Evolutionary conservation across 2,329 filamentous ascomycete species (phyloP).

Genomic region (Cladophialophora yegresii): DNA sequence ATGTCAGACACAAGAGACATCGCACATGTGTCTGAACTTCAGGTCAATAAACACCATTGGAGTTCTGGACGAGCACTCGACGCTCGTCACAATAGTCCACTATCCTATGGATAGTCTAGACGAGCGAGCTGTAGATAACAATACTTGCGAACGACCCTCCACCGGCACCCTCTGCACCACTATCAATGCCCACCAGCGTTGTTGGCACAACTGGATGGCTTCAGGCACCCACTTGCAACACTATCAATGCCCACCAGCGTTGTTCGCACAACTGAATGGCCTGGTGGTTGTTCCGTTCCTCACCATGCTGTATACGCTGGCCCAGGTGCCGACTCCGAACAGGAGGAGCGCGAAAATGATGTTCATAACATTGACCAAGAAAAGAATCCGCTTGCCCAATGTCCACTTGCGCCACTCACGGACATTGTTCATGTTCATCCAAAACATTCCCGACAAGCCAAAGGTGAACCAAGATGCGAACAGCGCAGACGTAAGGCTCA

Average conservation of each 20-base stretch:
- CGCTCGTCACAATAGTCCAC: neutral
- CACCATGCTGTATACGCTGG: constrained; percentile 36
- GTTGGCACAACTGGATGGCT: constrained; percentile 23
- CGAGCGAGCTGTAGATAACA: constrained; percentile 1
- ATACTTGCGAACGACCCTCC: constrained; percentile 3
- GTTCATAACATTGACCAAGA: constrained; percentile 27
- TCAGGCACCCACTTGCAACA: neutral
- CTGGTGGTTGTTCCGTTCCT: constrained; percentile 22
- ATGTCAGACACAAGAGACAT: neutral
- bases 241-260: constrained; percentile 11
- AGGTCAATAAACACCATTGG: neutral
- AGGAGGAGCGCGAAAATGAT: constrained; percentile 27
- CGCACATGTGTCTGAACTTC: neutral
- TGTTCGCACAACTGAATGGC: constrained; percentile 24
- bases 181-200: constrained; percentile 14
- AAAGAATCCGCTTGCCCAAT: constrained; percentile 16
- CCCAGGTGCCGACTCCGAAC: constrained; percentile 38
- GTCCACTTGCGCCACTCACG: constrained; percentile 14
- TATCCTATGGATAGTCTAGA: constrained; percentile 8
- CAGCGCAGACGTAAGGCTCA: constrained; percentile 64
- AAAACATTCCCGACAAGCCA: constrained; percentile 42
- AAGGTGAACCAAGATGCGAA: constrained; percentile 70
- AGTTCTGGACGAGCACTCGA: neutral
- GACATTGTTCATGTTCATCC: constrained; percentile 27
- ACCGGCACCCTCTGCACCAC: neutral